Percentiles rank a stretch among this genome's conserved stretches.
Evolutionary conservation across 2,329 filamentous ascomycete genomes (phyloP).

Genomic region (Colletotrichum chrysophilum): DNA sequence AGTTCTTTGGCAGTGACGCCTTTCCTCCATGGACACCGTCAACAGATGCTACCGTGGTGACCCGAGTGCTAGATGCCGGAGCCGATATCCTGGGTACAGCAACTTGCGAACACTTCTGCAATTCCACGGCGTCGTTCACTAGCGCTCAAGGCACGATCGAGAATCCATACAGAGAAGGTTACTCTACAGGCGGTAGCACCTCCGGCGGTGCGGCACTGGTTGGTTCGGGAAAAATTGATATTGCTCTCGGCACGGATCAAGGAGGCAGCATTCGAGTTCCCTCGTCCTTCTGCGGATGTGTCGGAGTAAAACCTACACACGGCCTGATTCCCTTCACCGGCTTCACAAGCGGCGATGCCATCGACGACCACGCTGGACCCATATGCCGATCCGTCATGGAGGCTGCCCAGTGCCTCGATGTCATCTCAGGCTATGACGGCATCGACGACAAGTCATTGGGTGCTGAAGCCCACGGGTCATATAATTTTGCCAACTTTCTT

Average conservation of each 20-base stretch:
- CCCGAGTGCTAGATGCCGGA: constrained; percentile 53
- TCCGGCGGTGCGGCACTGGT: constrained; percentile 53
- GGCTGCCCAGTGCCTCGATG: constrained; percentile 45
- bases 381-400: constrained; percentile 45
- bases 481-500: constrained; percentile 27
- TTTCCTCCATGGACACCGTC: constrained; percentile 54
- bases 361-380: constrained; percentile 56
- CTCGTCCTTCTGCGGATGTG: constrained; percentile 42
- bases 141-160: constrained; percentile 50
- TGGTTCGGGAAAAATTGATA: constrained; percentile 44
- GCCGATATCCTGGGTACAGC: constrained; percentile 55
- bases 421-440: constrained; percentile 51
- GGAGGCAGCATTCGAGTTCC: constrained; percentile 52
- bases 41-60: constrained; percentile 60
- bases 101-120: constrained; percentile 59
- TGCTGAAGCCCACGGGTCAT: constrained; percentile 31
- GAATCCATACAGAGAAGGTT: constrained; percentile 48
- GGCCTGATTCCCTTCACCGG: constrained; percentile 57
- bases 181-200: constrained; percentile 54
- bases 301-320: constrained; percentile 57
- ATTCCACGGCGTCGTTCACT: constrained; percentile 51
- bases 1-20: constrained; percentile 56
- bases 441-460: constrained; percentile 51
- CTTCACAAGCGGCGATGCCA: constrained; percentile 50
- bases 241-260: constrained; percentile 53